These are phyloP conservation scores for Trypanosoma boissoni DNA, from an alignment of 208 protist species.

Conservation along the genomic window DNA sequence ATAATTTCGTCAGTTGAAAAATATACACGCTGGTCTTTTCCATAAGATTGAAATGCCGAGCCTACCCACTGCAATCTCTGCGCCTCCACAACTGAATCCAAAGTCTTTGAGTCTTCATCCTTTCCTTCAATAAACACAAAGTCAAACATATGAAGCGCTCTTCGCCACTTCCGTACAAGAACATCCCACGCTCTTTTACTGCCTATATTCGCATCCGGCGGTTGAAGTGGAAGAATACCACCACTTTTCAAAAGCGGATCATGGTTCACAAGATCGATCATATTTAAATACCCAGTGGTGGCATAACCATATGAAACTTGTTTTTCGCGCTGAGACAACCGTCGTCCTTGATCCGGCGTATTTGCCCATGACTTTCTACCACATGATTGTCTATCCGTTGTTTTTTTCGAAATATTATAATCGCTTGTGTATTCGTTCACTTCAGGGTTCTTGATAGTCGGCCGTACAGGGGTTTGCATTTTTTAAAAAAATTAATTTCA, in stretches of 20 bases:
- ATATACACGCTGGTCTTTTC: slow-evolving; percentile 38
- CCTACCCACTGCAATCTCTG: slow-evolving; percentile 81
- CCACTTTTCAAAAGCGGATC: slow-evolving; percentile 73
- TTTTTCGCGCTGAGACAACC: slow-evolving; percentile 70
- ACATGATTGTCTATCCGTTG: background rate
- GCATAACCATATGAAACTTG: slow-evolving; percentile 73
- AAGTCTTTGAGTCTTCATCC: slow-evolving; percentile 32
- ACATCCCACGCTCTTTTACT: slow-evolving; percentile 88
- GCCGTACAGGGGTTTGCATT: slow-evolving; percentile 23
- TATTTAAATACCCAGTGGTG: slow-evolving; percentile 81
- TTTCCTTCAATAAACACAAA: slow-evolving; percentile 80
- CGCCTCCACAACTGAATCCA: slow-evolving; percentile 52
- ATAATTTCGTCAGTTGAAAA: slow-evolving; percentile 43
- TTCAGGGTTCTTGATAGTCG: slow-evolving; percentile 15
- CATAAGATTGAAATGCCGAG: slow-evolving; percentile 29
- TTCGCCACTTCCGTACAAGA: slow-evolving; percentile 78
- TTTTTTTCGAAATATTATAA: slow-evolving; percentile 8
- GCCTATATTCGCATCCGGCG: slow-evolving; percentile 45
- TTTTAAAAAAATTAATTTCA: slow-evolving; percentile 11
- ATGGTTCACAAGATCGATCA: slow-evolving; percentile 69
- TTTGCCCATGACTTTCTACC: slow-evolving; percentile 21
- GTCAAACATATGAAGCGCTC: slow-evolving; percentile 89
- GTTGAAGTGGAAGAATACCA: slow-evolving; percentile 66
- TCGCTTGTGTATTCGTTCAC: slow-evolving; percentile 1
- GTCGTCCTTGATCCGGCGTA: slow-evolving; percentile 68